A percentile compares a stretch with the other conserved stretches of the same genome.
Evolutionary conservation across 2,329 filamentous ascomycete genomes (phyloP).

Genomic region (Pseudogymnoascus sp.): DNA sequence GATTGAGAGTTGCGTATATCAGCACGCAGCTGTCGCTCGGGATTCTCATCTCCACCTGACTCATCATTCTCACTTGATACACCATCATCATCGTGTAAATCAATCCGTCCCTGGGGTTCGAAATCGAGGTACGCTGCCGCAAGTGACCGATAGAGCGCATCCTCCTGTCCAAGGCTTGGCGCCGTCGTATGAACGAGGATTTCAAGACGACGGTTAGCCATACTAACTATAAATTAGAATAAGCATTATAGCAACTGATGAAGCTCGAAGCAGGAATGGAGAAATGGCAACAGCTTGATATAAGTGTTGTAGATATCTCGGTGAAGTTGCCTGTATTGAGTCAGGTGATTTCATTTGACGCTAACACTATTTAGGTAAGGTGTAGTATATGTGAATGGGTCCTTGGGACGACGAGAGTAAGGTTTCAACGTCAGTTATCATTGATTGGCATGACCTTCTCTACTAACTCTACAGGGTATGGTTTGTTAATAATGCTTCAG

Average conservation of each 20-base stretch:
- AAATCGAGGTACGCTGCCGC: conserved; percentile 26
- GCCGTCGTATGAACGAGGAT: conserved; percentile 27
- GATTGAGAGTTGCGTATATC: conserved; percentile 13
- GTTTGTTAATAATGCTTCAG: not conserved
- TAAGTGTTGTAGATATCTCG: not conserved
- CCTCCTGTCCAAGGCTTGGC: conserved; percentile 24
- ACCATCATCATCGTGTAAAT: conserved; percentile 8
- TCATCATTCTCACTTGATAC: conserved; percentile 27
- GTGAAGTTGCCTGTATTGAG: not conserved
- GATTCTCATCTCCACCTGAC: conserved; percentile 35
- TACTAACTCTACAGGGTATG: not conserved
- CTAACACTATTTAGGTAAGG: not conserved
- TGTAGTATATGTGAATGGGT: not conserved
- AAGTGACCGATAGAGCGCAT: conserved; percentile 25
- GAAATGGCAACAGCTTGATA: not conserved
- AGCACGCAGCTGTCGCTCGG: conserved; percentile 29
- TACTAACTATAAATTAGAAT: not conserved
- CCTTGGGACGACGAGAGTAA: not conserved
- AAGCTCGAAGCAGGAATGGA: not conserved
- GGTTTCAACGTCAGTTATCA: not conserved
- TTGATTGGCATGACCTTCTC: not conserved
- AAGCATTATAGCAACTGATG: not conserved
- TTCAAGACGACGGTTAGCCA: conserved; percentile 17
- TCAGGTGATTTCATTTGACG: not conserved
- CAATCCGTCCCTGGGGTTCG: conserved; percentile 14